Conservation (phyloP, 805 yeast genomes). For the Starmerella sp. region DNA sequence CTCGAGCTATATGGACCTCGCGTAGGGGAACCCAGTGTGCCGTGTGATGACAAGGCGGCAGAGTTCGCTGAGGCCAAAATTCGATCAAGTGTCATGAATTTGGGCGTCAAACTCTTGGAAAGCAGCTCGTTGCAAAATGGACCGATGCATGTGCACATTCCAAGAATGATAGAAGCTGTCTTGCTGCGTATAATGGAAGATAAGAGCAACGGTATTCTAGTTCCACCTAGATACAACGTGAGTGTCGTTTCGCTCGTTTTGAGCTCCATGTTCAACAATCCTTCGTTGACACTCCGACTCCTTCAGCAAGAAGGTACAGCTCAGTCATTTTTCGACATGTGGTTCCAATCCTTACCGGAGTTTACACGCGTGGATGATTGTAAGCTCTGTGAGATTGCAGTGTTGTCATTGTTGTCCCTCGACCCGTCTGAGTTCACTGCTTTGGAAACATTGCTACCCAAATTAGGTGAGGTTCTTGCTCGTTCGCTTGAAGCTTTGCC, state of each 20-base stretch:
- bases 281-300: slow-evolving; percentile 40
- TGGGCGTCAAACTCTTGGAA: slow-evolving; percentile 45
- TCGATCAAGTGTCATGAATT: slow-evolving; percentile 51
- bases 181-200: slow-evolving; percentile 14
- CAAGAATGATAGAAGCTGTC: slow-evolving; percentile 9
- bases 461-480: slow-evolving; percentile 43
- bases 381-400: slow-evolving; percentile 61
- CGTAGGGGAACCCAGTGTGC: not conserved
- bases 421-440: slow-evolving; percentile 29
- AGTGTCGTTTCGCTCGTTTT: slow-evolving; percentile 51
- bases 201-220: slow-evolving; percentile 4
- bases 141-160: slow-evolving; percentile 12
- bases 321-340: slow-evolving; percentile 44
- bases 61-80: slow-evolving; percentile 50
- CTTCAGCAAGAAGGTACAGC: slow-evolving; percentile 39
- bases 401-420: slow-evolving; percentile 39
- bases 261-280: slow-evolving; percentile 52
- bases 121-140: slow-evolving; percentile 30
- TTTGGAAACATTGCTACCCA: slow-evolving; percentile 29
- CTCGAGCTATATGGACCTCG: slow-evolving; percentile 36
- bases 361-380: slow-evolving; percentile 68
- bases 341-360: slow-evolving; percentile 51
- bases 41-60: slow-evolving; percentile 27
- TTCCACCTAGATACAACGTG: slow-evolving; percentile 35
- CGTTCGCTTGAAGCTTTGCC: slow-evolving; percentile 53